Conservation (phyloP, 257 asterid genomes). For the Nemophila menziesii region DNA sequence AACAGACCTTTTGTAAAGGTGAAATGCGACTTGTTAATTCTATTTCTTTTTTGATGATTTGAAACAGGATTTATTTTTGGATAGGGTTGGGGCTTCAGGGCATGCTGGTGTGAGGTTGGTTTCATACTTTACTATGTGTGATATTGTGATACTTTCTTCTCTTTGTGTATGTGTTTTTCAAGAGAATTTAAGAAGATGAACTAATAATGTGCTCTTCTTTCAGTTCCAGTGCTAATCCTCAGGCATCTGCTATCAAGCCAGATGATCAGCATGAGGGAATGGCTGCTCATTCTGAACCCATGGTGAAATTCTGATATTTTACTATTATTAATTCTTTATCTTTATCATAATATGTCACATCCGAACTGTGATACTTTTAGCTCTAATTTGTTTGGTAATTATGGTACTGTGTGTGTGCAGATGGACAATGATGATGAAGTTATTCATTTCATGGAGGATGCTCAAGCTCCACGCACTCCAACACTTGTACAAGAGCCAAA, state of each 20-base stretch:
- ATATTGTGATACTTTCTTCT: neutral
- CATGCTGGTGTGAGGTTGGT: conserved; percentile 43
- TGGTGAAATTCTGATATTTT: conserved; percentile 33
- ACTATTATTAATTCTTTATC: neutral
- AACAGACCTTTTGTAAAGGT: neutral
- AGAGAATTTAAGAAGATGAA: neutral
- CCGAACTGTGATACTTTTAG: neutral
- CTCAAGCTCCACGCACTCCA: conserved; percentile 93
- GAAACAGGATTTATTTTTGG: conserved; percentile 69
- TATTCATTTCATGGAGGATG: conserved; percentile 55
- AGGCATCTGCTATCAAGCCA: conserved; percentile 49
- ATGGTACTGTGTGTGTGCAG: conserved; percentile 22
- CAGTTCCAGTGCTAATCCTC: conserved; percentile 62
- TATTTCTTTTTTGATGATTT: conserved; percentile 6
- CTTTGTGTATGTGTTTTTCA: neutral
- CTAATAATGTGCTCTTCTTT: neutral
- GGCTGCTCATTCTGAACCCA: conserved; percentile 22
- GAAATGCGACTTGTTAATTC: neutral
- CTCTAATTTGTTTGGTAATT: conserved; percentile 8
- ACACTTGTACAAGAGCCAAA: conserved; percentile 75
- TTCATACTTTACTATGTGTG: neutral
- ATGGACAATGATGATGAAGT: conserved; percentile 36
- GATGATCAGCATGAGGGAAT: conserved; percentile 41
- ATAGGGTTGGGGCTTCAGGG: conserved; percentile 41
- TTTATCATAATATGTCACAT: neutral